Percentiles rank a stretch among this genome's conserved stretches.
These are phyloP conservation scores for Dicorynia guianensis DNA, from an alignment of 306 rosid species.

Conservation along the genomic window DNA sequence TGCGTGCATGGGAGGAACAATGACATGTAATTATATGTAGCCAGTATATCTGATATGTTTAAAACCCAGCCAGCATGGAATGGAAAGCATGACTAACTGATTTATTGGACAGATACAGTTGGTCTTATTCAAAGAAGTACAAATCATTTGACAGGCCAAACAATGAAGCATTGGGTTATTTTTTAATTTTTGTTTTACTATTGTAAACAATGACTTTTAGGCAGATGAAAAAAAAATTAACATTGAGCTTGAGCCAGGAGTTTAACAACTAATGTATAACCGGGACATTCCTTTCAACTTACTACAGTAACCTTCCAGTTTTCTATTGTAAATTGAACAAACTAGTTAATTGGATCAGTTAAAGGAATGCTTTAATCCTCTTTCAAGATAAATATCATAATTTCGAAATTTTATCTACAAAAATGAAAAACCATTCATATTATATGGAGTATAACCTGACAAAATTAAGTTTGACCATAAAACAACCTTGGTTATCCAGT, in stretches of 20 bases:
- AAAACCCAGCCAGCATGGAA: slow-evolving; percentile 28
- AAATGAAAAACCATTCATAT: neutral
- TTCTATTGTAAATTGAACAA: slow-evolving; percentile 12
- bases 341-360: slow-evolving; percentile 23
- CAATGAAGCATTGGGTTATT: neutral
- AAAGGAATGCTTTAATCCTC: slow-evolving; percentile 18
- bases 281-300: slow-evolving; percentile 20
- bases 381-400: slow-evolving; percentile 16
- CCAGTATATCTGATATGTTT: slow-evolving; percentile 8
- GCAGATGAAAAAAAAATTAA: slow-evolving; percentile 15
- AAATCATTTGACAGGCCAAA: slow-evolving; percentile 9
- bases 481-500: too few species aligned
- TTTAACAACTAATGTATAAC: slow-evolving; percentile 8
- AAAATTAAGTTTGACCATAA: slow-evolving; percentile 3
- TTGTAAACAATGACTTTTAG: neutral
- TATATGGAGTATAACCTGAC: neutral
- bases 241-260: neutral
- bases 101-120: slow-evolving; percentile 6
- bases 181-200: neutral
- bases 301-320: neutral
- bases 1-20: neutral
- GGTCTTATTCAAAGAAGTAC: slow-evolving; percentile 21
- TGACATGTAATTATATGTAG: too few species aligned
- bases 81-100: slow-evolving; percentile 26
- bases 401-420: slow-evolving; percentile 31